Conservation (phyloP, 768 basidiomycete genomes). For the Boletus sensibilis region DNA sequence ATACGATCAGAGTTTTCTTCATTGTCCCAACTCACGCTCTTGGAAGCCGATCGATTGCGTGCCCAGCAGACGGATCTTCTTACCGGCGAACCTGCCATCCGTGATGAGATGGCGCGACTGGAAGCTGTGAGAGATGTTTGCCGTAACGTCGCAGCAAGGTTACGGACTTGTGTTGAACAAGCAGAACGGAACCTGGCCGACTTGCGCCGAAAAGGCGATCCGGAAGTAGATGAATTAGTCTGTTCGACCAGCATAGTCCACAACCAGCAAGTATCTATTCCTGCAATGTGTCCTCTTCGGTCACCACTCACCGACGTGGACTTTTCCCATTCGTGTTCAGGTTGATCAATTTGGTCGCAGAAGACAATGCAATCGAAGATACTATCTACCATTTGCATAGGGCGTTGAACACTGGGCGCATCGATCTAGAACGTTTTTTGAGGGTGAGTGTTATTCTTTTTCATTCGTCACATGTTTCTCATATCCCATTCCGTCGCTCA, state of each 20-base stretch:
- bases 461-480: slow-evolving; percentile 16
- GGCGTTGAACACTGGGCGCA: slow-evolving; percentile 85
- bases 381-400: slow-evolving; percentile 96
- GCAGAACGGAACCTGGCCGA: slow-evolving; percentile 77
- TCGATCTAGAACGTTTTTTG: slow-evolving; percentile 93
- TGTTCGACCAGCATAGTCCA: slow-evolving; percentile 95
- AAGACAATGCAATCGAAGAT: slow-evolving; percentile 98
- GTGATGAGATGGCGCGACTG: slow-evolving; percentile 93
- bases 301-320: slow-evolving; percentile 16
- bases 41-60: slow-evolving; percentile 73
- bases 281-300: background rate
- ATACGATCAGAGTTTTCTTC: slow-evolving; percentile 69
- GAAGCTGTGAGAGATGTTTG: slow-evolving; percentile 94
- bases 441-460: slow-evolving; percentile 55
- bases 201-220: slow-evolving; percentile 80
- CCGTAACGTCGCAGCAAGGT: slow-evolving; percentile 66
- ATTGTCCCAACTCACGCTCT: slow-evolving; percentile 58
- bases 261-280: slow-evolving; percentile 67
- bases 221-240: slow-evolving; percentile 93
- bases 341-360: slow-evolving; percentile 95
- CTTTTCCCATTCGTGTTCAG: slow-evolving; percentile 41
- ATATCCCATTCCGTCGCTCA: slow-evolving; percentile 33
- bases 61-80: slow-evolving; percentile 83
- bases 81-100: slow-evolving; percentile 88
- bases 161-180: slow-evolving; percentile 58